Conservation (phyloP, 2,329 filamentous ascomycete species). For the Diaporthe ilicicola region DNA sequence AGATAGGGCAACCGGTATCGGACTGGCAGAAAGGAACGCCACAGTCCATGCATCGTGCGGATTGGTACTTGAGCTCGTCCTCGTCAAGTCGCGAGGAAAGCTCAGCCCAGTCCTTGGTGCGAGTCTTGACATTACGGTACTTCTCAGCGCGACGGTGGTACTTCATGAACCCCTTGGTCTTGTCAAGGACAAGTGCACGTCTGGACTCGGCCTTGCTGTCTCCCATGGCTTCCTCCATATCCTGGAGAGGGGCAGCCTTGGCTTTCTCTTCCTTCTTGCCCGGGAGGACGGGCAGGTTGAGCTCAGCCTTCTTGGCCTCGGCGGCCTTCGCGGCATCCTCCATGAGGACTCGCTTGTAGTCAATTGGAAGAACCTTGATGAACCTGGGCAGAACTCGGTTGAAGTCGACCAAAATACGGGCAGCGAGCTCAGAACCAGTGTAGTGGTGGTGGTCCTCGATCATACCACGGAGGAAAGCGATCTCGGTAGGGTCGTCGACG, state of each 20-base stretch:
- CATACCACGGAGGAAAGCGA: conserved; percentile 88
- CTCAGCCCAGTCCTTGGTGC: conserved; percentile 93
- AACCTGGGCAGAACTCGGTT: conserved; percentile 89
- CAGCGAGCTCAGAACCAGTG: conserved; percentile 93
- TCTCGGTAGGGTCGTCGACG: conserved; percentile 85
- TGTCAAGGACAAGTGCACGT: conserved; percentile 93
- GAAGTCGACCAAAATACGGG: conserved; percentile 94
- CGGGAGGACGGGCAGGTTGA: conserved; percentile 79
- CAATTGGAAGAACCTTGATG: conserved; percentile 90
- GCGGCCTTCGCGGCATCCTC: conserved; percentile 88
- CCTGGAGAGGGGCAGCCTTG: conserved; percentile 76
- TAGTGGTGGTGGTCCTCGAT: conserved; percentile 98
- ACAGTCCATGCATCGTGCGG: conserved; percentile 97
- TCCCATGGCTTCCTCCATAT: conserved; percentile 91
- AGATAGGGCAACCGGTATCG: conserved; percentile 93
- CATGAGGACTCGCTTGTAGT: conserved; percentile 92
- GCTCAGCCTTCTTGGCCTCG: conserved; percentile 84
- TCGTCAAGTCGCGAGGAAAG: conserved; percentile 87
- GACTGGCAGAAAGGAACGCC: conserved; percentile 98
- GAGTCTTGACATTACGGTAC: conserved; percentile 84
- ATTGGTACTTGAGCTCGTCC: conserved; percentile 96
- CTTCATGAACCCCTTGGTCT: conserved; percentile 97
- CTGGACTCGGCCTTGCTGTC: conserved; percentile 88
- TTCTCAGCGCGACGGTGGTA: conserved; percentile 93
- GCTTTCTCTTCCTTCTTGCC: conserved; percentile 75